Evolutionary conservation across 1,284 basidiomycete species (phyloP), one percentile per base, ranked within the genome.

Genomic region (Austroboletus novae-zelandiae): DNA sequence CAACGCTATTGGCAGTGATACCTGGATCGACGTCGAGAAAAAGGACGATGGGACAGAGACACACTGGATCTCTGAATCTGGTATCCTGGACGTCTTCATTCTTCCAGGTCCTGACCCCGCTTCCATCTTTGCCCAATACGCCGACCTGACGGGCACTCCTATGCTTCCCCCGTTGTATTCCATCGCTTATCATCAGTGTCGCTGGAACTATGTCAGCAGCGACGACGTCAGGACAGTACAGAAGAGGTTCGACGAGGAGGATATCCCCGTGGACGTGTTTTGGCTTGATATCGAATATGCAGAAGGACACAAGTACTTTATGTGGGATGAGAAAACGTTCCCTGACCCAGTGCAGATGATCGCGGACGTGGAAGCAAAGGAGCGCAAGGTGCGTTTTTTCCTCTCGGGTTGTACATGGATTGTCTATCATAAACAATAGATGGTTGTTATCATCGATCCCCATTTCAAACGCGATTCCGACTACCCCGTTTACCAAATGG

Each of bases 241-340:
- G 70, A 79, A 77, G 61, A 77, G 85, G 47, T 98, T 99, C 64
- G 95, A 98, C 57, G 89, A 93, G 58, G 89, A 88, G 34, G 91
- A 97, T 61, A 94, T 98, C 48, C 96, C 97, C 0, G 84, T 98
- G 34, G 97, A 98, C 64, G 94, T 97, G 8, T 89, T 98, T 64
- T 99, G 97, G 97, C 82, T 99, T 40, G 97, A 99, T 71, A 98
- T 99, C 61, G 97, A 98, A 69, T 96, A 97, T 67, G 78, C 94
- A 1, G 86, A 91, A 49, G 91, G 94, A 45, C 94, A 98, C 73
- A 91, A 94, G 71, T 99, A 98, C 78, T 95, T 98, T 70, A 91
- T 98, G 51, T 99, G 97, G 97, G 86, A 98, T 64, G 76, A 87
- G 57, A 89, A 88, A 71, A 80, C 78, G 39, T 99, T 99, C 84